These are phyloP conservation scores for Plantago ovata DNA, from an alignment of 257 asterid genomes.

Conservation along the genomic window DNA sequence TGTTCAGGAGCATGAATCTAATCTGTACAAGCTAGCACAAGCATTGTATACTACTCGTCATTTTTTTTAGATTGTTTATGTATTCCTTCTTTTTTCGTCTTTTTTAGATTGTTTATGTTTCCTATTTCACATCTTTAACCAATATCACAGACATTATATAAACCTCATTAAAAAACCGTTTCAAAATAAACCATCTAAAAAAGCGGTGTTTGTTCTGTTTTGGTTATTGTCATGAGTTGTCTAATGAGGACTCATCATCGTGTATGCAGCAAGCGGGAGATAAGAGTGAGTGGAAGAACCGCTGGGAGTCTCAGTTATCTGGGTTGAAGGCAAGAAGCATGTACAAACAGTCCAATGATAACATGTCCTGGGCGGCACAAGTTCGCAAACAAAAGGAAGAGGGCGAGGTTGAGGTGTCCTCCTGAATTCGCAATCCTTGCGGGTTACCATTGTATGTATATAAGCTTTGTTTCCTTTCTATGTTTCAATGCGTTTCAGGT, in stretches of 20 bases:
- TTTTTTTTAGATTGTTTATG: no score
- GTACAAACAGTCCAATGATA: slow-evolving; percentile 35
- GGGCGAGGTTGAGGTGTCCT: no score
- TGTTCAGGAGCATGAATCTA: no score
- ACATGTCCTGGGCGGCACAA: slow-evolving; percentile 75
- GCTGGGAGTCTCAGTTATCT: slow-evolving; percentile 69
- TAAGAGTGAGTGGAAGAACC: slow-evolving; percentile 54
- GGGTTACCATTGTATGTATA: neutral
- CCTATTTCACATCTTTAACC: no score
- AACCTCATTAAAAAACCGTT: no score
- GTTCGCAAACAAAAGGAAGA: slow-evolving; percentile 56
- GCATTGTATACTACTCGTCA: no score
- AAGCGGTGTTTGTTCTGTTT: neutral
- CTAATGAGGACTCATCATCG: slow-evolving; percentile 9
- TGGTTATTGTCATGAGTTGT: neutral
- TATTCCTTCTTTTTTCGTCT: no score
- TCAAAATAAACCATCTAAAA: neutral
- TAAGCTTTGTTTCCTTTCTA: neutral
- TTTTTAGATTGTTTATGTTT: no score
- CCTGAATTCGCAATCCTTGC: slow-evolving; percentile 10
- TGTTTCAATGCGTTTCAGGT: slow-evolving; percentile 3
- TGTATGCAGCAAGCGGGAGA: slow-evolving; percentile 45
- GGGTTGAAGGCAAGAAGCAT: slow-evolving; percentile 58
- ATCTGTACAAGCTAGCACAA: no score
- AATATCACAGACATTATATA: neutral